Base-by-base conservation (phyloP, 75 land plant species). In the Selaginella tamariscina region DNA sequence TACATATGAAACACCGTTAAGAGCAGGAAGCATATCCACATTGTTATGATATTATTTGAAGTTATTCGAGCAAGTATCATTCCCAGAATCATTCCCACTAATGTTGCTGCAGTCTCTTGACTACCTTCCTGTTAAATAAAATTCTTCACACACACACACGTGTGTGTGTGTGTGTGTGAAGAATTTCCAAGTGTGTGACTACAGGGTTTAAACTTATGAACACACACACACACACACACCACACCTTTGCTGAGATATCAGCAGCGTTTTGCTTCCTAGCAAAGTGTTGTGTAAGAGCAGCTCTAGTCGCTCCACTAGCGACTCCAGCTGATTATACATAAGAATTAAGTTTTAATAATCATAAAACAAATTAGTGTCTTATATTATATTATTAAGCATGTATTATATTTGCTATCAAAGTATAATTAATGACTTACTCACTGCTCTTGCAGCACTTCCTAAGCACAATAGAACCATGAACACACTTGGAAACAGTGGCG, bases 281-380 rank as follows among this genome's bases (percentile, higher is more conserved):
- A 80, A 93, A 93, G 74, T 93, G 98, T 29, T 93, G 98, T 71
- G 98, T 93, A 60, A 93, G 70, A 49, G 96, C 98, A 67, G 98
- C 98, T 72, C 95, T 84, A 68, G 98, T 93, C 29, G 98, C 95
- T 74, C 98, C 98, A 80, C 98, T 86, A 22, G 98, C 98, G 73
- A 93, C 98, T 67, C 98, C 98, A 77, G 98, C 98, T 72, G 74
- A 39, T 39, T 39, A 5, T 5, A 39, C 5, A 5, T 5, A 5
- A 39, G 49, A 39, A 39, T 15, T 39, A n/a, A n/a, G n/a, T n/a
- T n/a, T n/a, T n/a, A n/a, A n/a, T n/a, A n/a, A n/a, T n/a, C n/a
- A n/a, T n/a, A n/a, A n/a, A n/a, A n/a, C n/a, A n/a, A n/a, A n/a
- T n/a, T n/a, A n/a, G n/a, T n/a, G n/a, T n/a, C n/a, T n/a, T n/a